Conservation (phyloP, 805 yeast genomes). For the Zygotorulaspora danielsina region DNA sequence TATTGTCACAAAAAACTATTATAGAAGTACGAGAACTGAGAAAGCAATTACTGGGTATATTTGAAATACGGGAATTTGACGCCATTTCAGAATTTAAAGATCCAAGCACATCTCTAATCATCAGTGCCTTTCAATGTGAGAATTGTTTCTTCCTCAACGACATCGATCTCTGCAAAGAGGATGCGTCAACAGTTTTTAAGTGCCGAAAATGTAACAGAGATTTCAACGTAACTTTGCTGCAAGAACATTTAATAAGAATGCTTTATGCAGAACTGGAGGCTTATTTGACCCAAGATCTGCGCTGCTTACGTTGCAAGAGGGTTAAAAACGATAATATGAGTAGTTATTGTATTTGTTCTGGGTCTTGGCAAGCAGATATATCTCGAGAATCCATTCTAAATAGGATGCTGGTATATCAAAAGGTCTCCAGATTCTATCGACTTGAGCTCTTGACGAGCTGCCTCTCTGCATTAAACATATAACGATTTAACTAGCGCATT, state of each 20-base stretch:
- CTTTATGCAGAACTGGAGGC: slow-evolving; percentile 51
- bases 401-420: slow-evolving; percentile 47
- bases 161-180: slow-evolving; percentile 76
- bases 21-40: slow-evolving; percentile 73
- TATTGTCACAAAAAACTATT: slow-evolving; percentile 57
- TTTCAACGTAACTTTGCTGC: slow-evolving; percentile 65
- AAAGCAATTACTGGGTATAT: slow-evolving; percentile 62
- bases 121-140: slow-evolving; percentile 71
- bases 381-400: slow-evolving; percentile 42
- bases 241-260: slow-evolving; percentile 71
- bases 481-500: no score
- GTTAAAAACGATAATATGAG: slow-evolving; percentile 67
- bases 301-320: slow-evolving; percentile 71
- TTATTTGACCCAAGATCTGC: slow-evolving; percentile 74
- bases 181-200: slow-evolving; percentile 44
- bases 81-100: slow-evolving; percentile 65
- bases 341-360: slow-evolving; percentile 81
- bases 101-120: slow-evolving; percentile 65
- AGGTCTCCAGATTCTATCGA: slow-evolving; percentile 57
- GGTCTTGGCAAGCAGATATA: slow-evolving; percentile 66
- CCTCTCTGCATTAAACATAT: slow-evolving; percentile 3
- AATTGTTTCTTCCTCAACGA: slow-evolving; percentile 72
- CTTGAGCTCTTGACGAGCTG: slow-evolving; percentile 45
- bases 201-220: slow-evolving; percentile 64
- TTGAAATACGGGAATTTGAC: slow-evolving; percentile 84